phyloP scores from a whole-genome alignment of 1,139 yeast genomes.

The Taphrina confusa region DNA sequence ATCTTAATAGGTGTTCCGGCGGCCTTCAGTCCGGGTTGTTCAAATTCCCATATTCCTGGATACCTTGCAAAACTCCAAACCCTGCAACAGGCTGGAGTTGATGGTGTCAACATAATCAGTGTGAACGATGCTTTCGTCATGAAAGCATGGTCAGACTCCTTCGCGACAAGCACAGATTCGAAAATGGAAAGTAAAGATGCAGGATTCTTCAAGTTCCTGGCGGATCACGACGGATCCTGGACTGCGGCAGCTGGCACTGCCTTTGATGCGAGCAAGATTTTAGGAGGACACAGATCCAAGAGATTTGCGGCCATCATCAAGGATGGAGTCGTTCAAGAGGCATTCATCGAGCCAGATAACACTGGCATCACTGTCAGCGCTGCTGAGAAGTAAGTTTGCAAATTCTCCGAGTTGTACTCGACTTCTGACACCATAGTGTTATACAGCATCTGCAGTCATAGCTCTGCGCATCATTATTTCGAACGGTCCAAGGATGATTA shows the following conservation, averaged over 20 bases:
- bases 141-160: conserved; percentile 35
- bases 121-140: conserved; percentile 86
- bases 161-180: not conserved
- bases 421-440: not conserved
- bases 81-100: conserved; percentile 65
- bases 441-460: not conserved
- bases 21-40: conserved; percentile 85
- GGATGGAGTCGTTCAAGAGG: conserved; percentile 65
- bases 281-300: conserved; percentile 72
- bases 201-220: conserved; percentile 55
- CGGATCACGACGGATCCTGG: conserved; percentile 76
- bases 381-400: conserved; percentile 31
- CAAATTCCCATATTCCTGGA: conserved; percentile 74
- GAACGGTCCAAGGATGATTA: too few relatives aligned
- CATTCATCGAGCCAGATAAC: conserved; percentile 61
- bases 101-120: conserved; percentile 62
- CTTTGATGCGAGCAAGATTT: conserved; percentile 69
- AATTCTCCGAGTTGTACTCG: not conserved
- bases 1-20: conserved; percentile 62
- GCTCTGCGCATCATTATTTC: too few relatives aligned
- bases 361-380: conserved; percentile 31
- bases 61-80: conserved; percentile 56
- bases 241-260: conserved; percentile 64
- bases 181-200: conserved; percentile 46
- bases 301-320: conserved; percentile 75